Conservation (phyloP, 2,329 filamentous ascomycete species). For the Arthrobotrys conoides region DNA sequence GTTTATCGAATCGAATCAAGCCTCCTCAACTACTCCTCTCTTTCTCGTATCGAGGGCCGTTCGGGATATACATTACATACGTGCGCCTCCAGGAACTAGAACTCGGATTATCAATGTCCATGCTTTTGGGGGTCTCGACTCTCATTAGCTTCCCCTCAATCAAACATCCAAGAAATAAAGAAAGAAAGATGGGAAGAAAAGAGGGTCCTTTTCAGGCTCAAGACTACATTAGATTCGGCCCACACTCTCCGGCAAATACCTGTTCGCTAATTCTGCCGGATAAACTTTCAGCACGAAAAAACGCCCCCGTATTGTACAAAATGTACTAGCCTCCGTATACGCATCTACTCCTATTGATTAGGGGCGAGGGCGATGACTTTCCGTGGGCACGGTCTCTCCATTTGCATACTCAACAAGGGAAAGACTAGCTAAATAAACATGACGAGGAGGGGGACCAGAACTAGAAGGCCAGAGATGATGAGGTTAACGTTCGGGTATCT, state of each 20-base stretch:
- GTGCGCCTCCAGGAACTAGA: neutral
- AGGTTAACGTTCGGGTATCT: slow-evolving; percentile 59
- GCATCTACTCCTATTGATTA: slow-evolving; percentile 13
- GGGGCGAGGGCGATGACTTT: slow-evolving; percentile 25
- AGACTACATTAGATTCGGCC: slow-evolving; percentile 24
- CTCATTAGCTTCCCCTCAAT: slow-evolving; percentile 29
- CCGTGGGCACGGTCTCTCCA: slow-evolving; percentile 51
- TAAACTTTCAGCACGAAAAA: slow-evolving; percentile 38
- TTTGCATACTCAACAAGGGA: slow-evolving; percentile 42
- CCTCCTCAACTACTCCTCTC: neutral
- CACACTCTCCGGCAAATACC: slow-evolving; percentile 54
- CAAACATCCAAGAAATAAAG: neutral
- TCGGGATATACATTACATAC: too few relatives aligned
- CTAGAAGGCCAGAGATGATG: slow-evolving; percentile 36
- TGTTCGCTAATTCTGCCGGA: slow-evolving; percentile 52
- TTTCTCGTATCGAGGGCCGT: slow-evolving; percentile 16
- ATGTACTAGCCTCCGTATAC: slow-evolving; percentile 24
- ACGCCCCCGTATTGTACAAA: neutral
- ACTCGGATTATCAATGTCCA: slow-evolving; percentile 12
- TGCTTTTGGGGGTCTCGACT: slow-evolving; percentile 47
- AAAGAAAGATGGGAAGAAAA: too few relatives aligned
- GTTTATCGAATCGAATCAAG: slow-evolving; percentile 2
- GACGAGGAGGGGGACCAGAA: slow-evolving; percentile 38
- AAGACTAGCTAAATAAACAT: slow-evolving; percentile 17
- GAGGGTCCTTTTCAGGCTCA: slow-evolving; percentile 28